phyloP scores from a whole-genome alignment of 202 grass and related monocot genomes.

The Schoenoplectus tabernaemontani region DNA sequence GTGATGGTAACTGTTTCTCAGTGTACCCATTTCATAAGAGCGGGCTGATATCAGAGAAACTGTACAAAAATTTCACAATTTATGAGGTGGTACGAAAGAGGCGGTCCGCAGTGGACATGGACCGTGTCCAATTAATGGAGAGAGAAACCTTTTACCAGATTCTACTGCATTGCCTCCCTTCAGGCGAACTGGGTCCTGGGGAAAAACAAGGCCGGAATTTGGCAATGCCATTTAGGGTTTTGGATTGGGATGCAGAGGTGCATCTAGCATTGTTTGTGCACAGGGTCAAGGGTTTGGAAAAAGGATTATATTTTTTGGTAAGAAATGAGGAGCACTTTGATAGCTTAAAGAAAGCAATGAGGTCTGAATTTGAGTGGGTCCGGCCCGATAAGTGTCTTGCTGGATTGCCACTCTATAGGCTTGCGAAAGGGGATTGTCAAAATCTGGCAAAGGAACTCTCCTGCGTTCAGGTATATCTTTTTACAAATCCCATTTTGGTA shows the following conservation, averaged over 20 bases:
- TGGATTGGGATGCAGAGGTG: slow-evolving; percentile 85
- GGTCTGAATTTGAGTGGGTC: slow-evolving; percentile 66
- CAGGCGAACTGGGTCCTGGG: slow-evolving; percentile 37
- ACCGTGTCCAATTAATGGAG: slow-evolving; percentile 48
- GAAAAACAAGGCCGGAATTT: slow-evolving; percentile 48
- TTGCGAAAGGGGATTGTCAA: slow-evolving; percentile 57
- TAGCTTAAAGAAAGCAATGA: slow-evolving; percentile 45
- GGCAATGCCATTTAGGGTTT: slow-evolving; percentile 57
- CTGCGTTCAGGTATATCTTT: slow-evolving; percentile 54
- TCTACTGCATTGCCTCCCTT: slow-evolving; percentile 68
- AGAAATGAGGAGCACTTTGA: slow-evolving; percentile 78
- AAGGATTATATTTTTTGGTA: slow-evolving; percentile 75
- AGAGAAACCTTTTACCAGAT: slow-evolving; percentile 78
- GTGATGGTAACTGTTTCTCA: slow-evolving; percentile 30
- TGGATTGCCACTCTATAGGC: slow-evolving; percentile 59
- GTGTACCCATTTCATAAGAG: slow-evolving; percentile 42
- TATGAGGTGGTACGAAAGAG: slow-evolving; percentile 57
- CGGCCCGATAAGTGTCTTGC: slow-evolving; percentile 57
- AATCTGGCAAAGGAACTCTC: slow-evolving; percentile 69
- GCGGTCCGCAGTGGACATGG: slow-evolving; percentile 79
- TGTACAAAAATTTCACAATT: slow-evolving; percentile 52
- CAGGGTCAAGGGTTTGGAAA: slow-evolving; percentile 47
- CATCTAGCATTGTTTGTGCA: slow-evolving; percentile 76
- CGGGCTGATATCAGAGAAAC: slow-evolving; percentile 25
- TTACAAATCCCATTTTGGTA: not conserved